Conservation (phyloP, 306 rosid species). For the Gastrolobium bilobum region DNA sequence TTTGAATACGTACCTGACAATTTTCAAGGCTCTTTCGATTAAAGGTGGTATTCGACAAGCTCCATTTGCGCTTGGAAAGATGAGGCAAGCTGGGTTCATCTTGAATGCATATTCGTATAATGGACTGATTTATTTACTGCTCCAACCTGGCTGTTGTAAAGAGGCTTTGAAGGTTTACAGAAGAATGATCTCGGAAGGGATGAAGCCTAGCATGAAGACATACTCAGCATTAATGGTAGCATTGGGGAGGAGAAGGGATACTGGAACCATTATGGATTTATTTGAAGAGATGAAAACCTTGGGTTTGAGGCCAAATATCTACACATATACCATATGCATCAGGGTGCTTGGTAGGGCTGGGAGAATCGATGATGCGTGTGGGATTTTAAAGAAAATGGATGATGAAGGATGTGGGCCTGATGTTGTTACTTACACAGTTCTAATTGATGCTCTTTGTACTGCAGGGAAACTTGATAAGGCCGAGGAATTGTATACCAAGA, state of each 20-base stretch:
- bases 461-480: conserved; percentile 82
- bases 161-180: conserved; percentile 86
- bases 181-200: conserved; percentile 75
- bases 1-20: conserved; percentile 69
- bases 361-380: conserved; percentile 78
- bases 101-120: conserved; percentile 93
- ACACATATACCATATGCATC: conserved; percentile 92
- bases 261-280: conserved; percentile 71
- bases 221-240: conserved; percentile 96
- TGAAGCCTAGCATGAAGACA: conserved; percentile 90
- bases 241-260: conserved; percentile 85
- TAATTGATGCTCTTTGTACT: conserved; percentile 88
- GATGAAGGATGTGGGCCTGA: conserved; percentile 91
- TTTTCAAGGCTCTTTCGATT: conserved; percentile 72
- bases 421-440: conserved; percentile 91
- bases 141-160: conserved; percentile 71
- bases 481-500: conserved; percentile 65
- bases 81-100: conserved; percentile 74
- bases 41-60: conserved; percentile 88
- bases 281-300: conserved; percentile 82
- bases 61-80: conserved; percentile 66
- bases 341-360: conserved; percentile 93
- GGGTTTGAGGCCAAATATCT: conserved; percentile 91
- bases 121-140: conserved; percentile 82
- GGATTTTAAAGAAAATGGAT: conserved; percentile 81